These are phyloP conservation scores for Leccinum arenicola DNA, from an alignment of 768 basidiomycete genomes.

Conservation along the genomic window DNA sequence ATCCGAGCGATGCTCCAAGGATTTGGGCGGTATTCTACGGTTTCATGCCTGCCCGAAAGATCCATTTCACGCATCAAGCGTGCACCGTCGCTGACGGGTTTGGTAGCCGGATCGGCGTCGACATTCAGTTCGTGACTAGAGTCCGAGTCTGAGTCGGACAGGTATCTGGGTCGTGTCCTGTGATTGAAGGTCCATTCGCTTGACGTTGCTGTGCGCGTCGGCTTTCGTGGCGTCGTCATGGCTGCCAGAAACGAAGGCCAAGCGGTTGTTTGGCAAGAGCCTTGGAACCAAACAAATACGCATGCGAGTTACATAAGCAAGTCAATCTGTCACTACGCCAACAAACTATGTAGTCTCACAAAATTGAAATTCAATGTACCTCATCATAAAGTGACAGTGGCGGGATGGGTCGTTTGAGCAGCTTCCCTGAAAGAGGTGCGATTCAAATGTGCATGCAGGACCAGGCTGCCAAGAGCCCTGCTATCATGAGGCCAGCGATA, in stretches of 20 bases:
- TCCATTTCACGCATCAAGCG: slow-evolving; percentile 51
- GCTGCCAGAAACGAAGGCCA: background rate
- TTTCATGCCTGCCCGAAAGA: slow-evolving; percentile 56
- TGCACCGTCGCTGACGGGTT: slow-evolving; percentile 22
- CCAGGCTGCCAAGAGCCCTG: background rate
- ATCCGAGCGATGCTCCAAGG: slow-evolving; percentile 81
- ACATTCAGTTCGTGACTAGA: background rate
- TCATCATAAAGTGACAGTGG: background rate
- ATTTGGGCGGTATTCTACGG: slow-evolving; percentile 66
- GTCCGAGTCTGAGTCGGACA: slow-evolving; percentile 22
- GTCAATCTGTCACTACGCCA: background rate
- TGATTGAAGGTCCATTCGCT: slow-evolving; percentile 31
- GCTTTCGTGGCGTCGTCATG: background rate
- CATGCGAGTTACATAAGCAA: background rate
- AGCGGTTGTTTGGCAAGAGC: slow-evolving; percentile 12
- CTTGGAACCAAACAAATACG: background rate
- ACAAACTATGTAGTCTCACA: background rate
- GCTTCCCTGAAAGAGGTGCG: background rate
- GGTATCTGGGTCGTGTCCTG: slow-evolving; percentile 8
- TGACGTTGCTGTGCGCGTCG: background rate
- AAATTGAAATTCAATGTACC: background rate
- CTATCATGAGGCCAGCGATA: background rate
- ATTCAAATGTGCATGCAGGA: background rate
- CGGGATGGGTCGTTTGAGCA: background rate
- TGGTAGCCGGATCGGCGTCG: background rate